Evolutionary conservation across 495 filamentous ascomycete genomes (phyloP).

Genomic region (Eremomyces bilateralis): DNA sequence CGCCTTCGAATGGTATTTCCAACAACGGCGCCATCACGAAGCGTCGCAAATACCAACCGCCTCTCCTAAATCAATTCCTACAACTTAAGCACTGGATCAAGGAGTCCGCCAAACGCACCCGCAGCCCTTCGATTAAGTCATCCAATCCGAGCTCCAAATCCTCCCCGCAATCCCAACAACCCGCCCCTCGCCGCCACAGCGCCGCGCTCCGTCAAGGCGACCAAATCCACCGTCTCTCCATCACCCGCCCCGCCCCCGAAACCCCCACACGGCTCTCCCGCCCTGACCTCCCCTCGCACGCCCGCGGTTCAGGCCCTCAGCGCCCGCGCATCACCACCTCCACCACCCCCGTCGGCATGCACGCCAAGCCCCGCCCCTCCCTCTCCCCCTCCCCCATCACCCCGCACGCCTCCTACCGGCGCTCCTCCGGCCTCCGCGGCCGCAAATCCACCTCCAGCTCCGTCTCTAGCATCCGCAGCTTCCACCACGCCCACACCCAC

Average conservation of each 20-base stretch:
- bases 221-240: neutral
- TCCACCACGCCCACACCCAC: slow-evolving; percentile 59
- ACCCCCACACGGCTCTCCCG: slow-evolving; percentile 5
- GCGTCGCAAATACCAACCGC: slow-evolving; percentile 40
- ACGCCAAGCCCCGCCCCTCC: slow-evolving; percentile 58
- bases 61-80: slow-evolving; percentile 56
- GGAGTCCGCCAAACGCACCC: slow-evolving; percentile 51
- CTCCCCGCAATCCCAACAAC: slow-evolving; percentile 7
- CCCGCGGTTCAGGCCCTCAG: slow-evolving; percentile 12
- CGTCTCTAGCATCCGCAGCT: slow-evolving; percentile 75
- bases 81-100: slow-evolving; percentile 79
- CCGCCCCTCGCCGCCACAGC: slow-evolving; percentile 9
- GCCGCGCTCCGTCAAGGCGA: slow-evolving; percentile 5
- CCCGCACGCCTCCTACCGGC: slow-evolving; percentile 60
- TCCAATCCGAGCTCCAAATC: slow-evolving; percentile 19
- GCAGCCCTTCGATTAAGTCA: slow-evolving; percentile 34
- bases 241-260: neutral
- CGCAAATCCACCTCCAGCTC: slow-evolving; percentile 94
- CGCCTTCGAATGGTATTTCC: slow-evolving; percentile 27
- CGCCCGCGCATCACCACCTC: slow-evolving; percentile 13
- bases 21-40: slow-evolving; percentile 19
- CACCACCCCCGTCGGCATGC: slow-evolving; percentile 22
- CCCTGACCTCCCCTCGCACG: slow-evolving; percentile 13
- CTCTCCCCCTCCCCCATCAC: slow-evolving; percentile 79
- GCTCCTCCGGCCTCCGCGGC: slow-evolving; percentile 57